Base-by-base conservation (phyloP, 192 early-diverging fungal species). In the Backusella sp. region DNA sequence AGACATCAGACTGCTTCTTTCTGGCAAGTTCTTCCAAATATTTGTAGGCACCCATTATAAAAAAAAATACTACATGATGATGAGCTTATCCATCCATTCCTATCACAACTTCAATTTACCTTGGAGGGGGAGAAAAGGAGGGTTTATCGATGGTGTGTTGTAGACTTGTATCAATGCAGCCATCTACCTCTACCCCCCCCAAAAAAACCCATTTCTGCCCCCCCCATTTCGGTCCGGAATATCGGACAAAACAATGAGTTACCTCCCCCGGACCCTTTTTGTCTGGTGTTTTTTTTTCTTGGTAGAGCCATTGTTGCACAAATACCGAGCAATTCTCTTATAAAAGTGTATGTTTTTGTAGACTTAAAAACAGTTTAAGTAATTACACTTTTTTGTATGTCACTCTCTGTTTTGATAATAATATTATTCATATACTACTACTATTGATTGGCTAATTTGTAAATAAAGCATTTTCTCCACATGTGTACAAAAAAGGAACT, bases 1-100 rank as follows among this genome's bases (percentile, higher is more conserved):
- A 91, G 75, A 98, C 96, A 88, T 99, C 97, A 78, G 95, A 97
- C 87, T 98, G 96, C 94, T 98, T 98, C 96, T 97, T 99, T 89
- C 97, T 98, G 86, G 94, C 89, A 74, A 99, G 92, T 90, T 98
- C 96, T 87, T 92, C 90, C 79, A 95, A 86, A 88, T 95, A 95
- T 83, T 94, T 94, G 89, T 95, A 95, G 75, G 93, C 93, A 71
- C 70, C 70, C 70, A 71, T 86, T 71, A 41, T 71, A 71, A 71
- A 42, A 41, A 46, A 71, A 8, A 30, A 44, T n/a, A 30, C 17
- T 30, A 30, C 23, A 44, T 14, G 4, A 69, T 11, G 0, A 15
- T 49, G 9, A 42, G 17, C 3, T 44, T 71, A 23, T 36, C 36
- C 68, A 39, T 39, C 68, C 12, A 23, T 69, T 69, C 35, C 68